Evolutionary conservation across 1,139 yeast species (phyloP).

Genomic region (Pichia sp.): DNA sequence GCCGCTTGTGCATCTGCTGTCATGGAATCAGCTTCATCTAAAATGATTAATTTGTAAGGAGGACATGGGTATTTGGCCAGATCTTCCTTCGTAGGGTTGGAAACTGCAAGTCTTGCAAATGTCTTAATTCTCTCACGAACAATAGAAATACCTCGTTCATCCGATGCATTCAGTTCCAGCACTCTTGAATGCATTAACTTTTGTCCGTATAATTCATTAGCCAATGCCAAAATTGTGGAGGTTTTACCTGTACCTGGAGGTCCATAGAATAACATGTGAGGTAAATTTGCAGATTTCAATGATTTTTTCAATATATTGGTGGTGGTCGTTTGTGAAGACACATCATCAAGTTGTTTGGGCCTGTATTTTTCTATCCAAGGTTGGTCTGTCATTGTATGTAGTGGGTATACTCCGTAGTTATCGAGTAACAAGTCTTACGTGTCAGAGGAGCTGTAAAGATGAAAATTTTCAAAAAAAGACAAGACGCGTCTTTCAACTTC

Average conservation of each 20-base stretch:
- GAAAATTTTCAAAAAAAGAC: too few relatives aligned
- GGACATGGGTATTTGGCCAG: conserved; percentile 81
- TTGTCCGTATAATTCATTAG: conserved; percentile 79
- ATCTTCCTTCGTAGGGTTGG: conserved; percentile 68
- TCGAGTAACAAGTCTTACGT: background rate
- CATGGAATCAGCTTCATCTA: conserved; percentile 98
- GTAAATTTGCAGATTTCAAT: conserved; percentile 70
- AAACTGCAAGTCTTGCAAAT: conserved; percentile 82
- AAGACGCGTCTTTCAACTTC: too few relatives aligned
- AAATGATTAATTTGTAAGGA: conserved; percentile 68
- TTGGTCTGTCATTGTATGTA: conserved; percentile 7
- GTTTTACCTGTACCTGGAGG: conserved; percentile 99
- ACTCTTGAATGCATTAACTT: conserved; percentile 64
- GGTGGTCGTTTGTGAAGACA: conserved; percentile 88
- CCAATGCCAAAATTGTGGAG: conserved; percentile 82
- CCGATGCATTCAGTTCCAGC: conserved; percentile 89
- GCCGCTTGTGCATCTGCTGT: conserved; percentile 98
- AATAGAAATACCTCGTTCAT: conserved; percentile 89
- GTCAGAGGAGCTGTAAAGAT: background rate
- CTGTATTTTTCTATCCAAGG: conserved; percentile 30
- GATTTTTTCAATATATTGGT: conserved; percentile 78
- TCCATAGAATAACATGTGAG: conserved; percentile 94
- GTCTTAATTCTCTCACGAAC: conserved; percentile 89
- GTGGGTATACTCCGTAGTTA: too few relatives aligned
- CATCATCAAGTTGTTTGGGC: conserved; percentile 77